A percentile compares a stretch with the other conserved stretches of the same genome.
Evolutionary conservation across 2,329 filamentous ascomycete genomes (phyloP).

Genomic region (Canariomyces notabilis): DNA sequence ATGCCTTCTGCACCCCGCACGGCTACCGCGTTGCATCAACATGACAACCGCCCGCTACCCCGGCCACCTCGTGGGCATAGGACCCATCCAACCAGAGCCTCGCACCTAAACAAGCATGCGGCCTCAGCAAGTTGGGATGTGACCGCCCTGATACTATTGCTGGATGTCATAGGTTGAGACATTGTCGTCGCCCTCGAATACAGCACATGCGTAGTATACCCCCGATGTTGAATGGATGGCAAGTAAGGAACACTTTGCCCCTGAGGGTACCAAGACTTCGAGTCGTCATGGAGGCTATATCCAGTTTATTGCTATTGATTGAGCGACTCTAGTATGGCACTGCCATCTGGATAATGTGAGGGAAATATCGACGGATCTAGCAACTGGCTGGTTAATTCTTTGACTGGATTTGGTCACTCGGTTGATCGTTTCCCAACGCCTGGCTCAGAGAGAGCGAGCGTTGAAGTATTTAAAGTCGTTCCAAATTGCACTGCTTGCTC

Average conservation of each 20-base stretch:
- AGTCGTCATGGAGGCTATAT: background rate
- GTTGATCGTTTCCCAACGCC: too few species aligned
- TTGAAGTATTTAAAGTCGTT: too few species aligned
- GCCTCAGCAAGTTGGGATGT: background rate
- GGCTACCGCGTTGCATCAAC: background rate
- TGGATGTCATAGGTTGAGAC: background rate
- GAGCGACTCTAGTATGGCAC: background rate
- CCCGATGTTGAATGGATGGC: background rate
- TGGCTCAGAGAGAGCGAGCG: background rate
- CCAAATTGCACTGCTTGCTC: too few species aligned
- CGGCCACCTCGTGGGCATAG: background rate
- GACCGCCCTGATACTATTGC: background rate
- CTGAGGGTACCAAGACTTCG: background rate
- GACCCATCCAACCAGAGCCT: background rate
- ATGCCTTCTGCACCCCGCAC: background rate
- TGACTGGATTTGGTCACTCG: background rate
- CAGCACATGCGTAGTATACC: background rate
- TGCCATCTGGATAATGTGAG: background rate
- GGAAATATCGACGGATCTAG: background rate
- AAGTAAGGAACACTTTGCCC: background rate
- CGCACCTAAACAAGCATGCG: background rate
- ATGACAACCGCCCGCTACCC: background rate
- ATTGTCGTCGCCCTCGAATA: background rate
- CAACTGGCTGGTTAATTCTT: background rate
- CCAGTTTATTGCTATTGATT: background rate